These are phyloP conservation scores for Podospora australis DNA, from an alignment of 495 filamentous ascomycete species.

Conservation along the genomic window DNA sequence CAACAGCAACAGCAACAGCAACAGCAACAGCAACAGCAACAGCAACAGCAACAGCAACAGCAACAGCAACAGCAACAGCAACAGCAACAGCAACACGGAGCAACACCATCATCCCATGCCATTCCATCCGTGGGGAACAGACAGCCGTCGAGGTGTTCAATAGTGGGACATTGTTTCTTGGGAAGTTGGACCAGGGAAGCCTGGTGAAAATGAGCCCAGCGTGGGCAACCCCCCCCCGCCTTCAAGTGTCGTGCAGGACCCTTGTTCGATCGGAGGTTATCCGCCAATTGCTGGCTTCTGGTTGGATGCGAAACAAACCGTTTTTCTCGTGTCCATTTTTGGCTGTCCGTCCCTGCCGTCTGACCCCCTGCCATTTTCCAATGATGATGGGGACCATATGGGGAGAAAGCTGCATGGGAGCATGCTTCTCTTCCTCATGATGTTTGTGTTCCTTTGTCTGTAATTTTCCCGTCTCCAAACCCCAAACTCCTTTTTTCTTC, in stretches of 20 bases:
- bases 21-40: too few relatives aligned
- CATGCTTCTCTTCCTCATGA: background rate
- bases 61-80: too few relatives aligned
- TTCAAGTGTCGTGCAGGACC: slow-evolving; percentile 23
- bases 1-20: background rate
- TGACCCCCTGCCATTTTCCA: background rate
- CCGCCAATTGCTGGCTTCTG: slow-evolving; percentile 19
- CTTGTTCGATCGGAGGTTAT: slow-evolving; percentile 17
- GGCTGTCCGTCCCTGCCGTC: slow-evolving; percentile 22
- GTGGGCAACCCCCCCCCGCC: background rate
- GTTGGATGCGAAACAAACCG: slow-evolving; percentile 44
- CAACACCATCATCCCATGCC: too few relatives aligned
- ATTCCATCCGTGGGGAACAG: too few relatives aligned
- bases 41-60: too few relatives aligned
- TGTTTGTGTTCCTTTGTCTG: background rate
- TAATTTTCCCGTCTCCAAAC: background rate
- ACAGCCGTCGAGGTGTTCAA: too few relatives aligned
- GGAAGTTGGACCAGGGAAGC: too few relatives aligned
- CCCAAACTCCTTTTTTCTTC: background rate
- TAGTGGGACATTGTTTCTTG: too few relatives aligned
- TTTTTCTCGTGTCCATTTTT: slow-evolving; percentile 52
- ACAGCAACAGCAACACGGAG: too few relatives aligned
- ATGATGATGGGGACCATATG: too few relatives aligned
- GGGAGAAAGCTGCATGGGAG: too few relatives aligned
- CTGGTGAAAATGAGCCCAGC: background rate